Evolutionary conservation across 1,139 yeast species (phyloP), one percentile per base, ranked within the genome.

Genomic region (Scheffersomyces illinoinensis): DNA sequence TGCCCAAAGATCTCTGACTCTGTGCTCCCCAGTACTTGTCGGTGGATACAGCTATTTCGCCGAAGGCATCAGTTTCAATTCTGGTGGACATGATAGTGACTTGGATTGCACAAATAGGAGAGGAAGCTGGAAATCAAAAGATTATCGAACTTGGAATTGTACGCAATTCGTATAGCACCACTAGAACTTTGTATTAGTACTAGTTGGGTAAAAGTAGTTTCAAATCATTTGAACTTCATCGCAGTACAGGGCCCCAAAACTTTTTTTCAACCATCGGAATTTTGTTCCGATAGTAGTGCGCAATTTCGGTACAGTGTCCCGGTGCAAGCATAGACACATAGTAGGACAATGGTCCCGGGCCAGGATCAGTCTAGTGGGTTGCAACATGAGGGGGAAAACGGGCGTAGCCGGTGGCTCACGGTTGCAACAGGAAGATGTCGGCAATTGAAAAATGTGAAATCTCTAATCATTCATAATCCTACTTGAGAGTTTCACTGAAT

Each of bases 21-120:
- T 67, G 70, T 53, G 69, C 70, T 6, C 69, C 70, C 65, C 66
- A 67, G 64, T 66, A 67, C 59, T 62, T 64, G 61, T 64, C 65
- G 54, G 57, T 58, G 54, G 63, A 64, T 52, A 67, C 69, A 18
- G 58, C 59, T 57, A 67, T 66, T 53, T 65, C 68, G 49, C 69
- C 70, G 57, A 66, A 66, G 56, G 69, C 70, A 54, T 67, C 70
- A 21, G 65, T 58, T 59, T 67, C 70, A 26, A 61, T 64, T 62
- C 70, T 64, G 52, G 60, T 48, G 19, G 51, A 33, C 43, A 33
- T 33, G 43, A 4, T 26, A 3, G 43, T 14, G 4, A 33, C 12
- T 33, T 33, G 43, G 12, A 33, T 33, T 33, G 43, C 10, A 12
- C 43, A 33, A 33, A 33, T 12, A 10, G 8, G 12, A 33, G 12